Percentiles rank a stretch among this genome's conserved stretches.
phyloP scores from a whole-genome alignment of 768 basidiomycete species.

The Pleurotus salmoneostramineus region DNA sequence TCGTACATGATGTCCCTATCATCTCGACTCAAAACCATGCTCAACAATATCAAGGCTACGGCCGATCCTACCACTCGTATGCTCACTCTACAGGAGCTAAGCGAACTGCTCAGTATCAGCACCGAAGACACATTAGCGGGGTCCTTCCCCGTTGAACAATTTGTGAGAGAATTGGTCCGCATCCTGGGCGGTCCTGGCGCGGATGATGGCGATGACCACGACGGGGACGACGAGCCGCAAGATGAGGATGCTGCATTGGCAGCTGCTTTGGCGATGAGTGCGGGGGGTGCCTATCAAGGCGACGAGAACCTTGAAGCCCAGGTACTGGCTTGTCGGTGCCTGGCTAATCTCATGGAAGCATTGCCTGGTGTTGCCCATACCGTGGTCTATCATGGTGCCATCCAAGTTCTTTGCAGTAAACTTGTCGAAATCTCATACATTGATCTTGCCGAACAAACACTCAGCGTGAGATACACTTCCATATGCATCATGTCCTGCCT shows the following conservation, averaged over 20 bases:
- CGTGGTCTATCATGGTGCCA: slow-evolving; percentile 97
- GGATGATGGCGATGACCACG: slow-evolving; percentile 73
- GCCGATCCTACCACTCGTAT: slow-evolving; percentile 85
- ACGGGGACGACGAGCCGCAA: slow-evolving; percentile 62
- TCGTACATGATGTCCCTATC: slow-evolving; percentile 92
- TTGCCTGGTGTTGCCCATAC: slow-evolving; percentile 96
- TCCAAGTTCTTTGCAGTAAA: slow-evolving; percentile 96
- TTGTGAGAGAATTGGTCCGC: slow-evolving; percentile 87
- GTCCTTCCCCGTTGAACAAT: slow-evolving; percentile 92
- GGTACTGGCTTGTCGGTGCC: slow-evolving; percentile 91
- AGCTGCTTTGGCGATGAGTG: slow-evolving; percentile 81
- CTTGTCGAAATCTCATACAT: slow-evolving; percentile 96
- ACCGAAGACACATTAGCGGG: slow-evolving; percentile 96
- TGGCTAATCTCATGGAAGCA: slow-evolving; percentile 99
- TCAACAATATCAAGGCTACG: slow-evolving; percentile 82
- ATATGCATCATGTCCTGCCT: slow-evolving; percentile 13
- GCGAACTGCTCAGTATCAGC: slow-evolving; percentile 92
- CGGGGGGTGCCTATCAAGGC: slow-evolving; percentile 62
- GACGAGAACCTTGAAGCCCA: slow-evolving; percentile 92
- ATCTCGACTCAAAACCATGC: slow-evolving; percentile 83
- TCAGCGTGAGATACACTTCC: slow-evolving; percentile 68
- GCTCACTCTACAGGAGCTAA: slow-evolving; percentile 88
- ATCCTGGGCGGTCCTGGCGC: slow-evolving; percentile 81
- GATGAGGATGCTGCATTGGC: slow-evolving; percentile 89
- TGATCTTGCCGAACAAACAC: slow-evolving; percentile 95